Conservation (phyloP, 345 rosid species). For the Salix caprea region DNA sequence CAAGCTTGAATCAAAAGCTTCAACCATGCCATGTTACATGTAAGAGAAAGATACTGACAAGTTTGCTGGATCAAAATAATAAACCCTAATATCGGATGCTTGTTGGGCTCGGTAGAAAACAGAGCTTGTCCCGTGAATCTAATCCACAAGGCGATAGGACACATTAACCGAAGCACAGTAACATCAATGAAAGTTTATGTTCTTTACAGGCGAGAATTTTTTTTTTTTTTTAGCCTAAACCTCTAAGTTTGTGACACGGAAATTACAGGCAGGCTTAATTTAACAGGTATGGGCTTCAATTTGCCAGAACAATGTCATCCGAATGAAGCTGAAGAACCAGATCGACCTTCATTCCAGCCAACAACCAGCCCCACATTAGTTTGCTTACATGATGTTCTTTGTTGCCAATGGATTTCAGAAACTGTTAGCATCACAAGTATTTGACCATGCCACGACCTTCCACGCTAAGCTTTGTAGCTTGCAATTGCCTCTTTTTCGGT, state of each 20-base stretch:
- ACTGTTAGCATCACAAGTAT: conserved; percentile 45
- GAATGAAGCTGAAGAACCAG: background rate
- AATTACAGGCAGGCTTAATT: background rate
- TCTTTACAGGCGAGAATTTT: background rate
- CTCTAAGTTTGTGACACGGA: background rate
- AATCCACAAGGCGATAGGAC: background rate
- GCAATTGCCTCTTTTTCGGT: conserved; percentile 84
- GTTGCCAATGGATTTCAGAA: background rate
- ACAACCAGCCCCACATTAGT: background rate
- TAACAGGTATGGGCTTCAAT: background rate
- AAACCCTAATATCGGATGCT: background rate
- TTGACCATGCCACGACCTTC: conserved; percentile 98
- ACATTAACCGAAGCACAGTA: background rate
- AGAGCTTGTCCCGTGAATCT: background rate
- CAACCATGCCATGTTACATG: background rate
- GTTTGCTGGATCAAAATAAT: background rate
- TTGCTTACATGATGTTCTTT: background rate
- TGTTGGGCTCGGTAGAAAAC: background rate
- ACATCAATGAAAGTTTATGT: background rate
- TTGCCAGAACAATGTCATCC: background rate
- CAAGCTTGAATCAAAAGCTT: background rate
- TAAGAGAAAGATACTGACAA: too few species aligned
- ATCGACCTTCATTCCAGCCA: background rate
- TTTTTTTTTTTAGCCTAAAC: background rate
- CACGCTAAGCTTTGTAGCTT: conserved; percentile 85